Conservation (phyloP, 257 asterid genomes). For the Nicotiana noctiflora region DNA sequence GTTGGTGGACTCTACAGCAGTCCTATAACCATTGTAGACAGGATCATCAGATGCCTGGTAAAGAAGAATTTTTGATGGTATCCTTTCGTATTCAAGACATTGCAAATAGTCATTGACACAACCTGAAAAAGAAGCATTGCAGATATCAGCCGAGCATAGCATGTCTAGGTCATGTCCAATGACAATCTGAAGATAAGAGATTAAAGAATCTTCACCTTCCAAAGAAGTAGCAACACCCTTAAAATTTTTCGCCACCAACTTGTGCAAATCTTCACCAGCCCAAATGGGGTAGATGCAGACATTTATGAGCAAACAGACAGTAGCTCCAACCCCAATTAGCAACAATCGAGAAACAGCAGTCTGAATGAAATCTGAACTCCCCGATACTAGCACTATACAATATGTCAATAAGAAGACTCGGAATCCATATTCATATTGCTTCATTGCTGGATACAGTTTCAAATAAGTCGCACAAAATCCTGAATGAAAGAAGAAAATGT, state of each 20-base stretch:
- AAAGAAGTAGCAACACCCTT: conserved; percentile 71
- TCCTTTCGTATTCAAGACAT: conserved; percentile 56
- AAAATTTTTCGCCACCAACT: conserved; percentile 71
- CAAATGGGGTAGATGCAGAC: conserved; percentile 76
- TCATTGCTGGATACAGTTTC: conserved; percentile 73
- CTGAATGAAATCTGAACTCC: conserved; percentile 43
- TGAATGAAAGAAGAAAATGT: not conserved
- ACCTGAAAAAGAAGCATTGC: conserved; percentile 33
- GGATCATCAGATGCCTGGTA: conserved; percentile 93
- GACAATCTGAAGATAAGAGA: not conserved
- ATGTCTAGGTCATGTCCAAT: not conserved
- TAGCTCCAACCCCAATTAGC: conserved; percentile 78
- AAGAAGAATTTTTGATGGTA: conserved; percentile 76
- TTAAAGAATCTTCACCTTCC: conserved; percentile 42
- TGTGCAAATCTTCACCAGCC: conserved; percentile 96
- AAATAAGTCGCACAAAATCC: conserved; percentile 58
- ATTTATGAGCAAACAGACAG: conserved; percentile 59
- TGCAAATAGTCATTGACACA: conserved; percentile 70
- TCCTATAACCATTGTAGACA: conserved; percentile 76
- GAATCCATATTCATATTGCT: conserved; percentile 88
- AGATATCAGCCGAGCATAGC: conserved; percentile 11
- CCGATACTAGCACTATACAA: conserved; percentile 76
- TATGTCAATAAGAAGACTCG: conserved; percentile 85
- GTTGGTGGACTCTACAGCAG: conserved; percentile 84
- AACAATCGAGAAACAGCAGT: conserved; percentile 71